Evolutionary conservation across 140 eudicot species (phyloP).

Genomic region (Senecio squalidus): DNA sequence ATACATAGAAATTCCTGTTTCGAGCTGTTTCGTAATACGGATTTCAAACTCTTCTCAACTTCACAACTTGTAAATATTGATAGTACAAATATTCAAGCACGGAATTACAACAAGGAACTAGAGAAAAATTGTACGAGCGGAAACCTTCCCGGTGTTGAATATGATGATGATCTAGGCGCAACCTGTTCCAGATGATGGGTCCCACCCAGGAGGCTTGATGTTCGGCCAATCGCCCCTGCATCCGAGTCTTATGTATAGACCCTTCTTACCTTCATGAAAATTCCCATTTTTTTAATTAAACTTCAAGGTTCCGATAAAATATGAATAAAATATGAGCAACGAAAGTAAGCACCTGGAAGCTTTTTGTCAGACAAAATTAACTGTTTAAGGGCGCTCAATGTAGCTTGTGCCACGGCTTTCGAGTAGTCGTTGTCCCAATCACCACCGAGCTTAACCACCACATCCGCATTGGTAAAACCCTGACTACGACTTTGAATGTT

Average conservation of each 20-base stretch:
- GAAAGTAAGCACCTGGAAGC: slow-evolving; percentile 66
- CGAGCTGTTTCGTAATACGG: too few relatives aligned
- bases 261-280: slow-evolving; percentile 72
- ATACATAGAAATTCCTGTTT: too few relatives aligned
- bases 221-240: slow-evolving; percentile 99
- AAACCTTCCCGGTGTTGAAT: neutral
- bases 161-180: neutral
- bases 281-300: neutral
- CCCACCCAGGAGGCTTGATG: slow-evolving; percentile 94
- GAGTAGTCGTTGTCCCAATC: slow-evolving; percentile 78
- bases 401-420: slow-evolving; percentile 82
- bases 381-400: slow-evolving; percentile 84
- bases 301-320: neutral
- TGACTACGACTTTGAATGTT: slow-evolving; percentile 43
- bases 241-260: slow-evolving; percentile 82
- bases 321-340: neutral
- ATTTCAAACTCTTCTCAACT: too few relatives aligned
- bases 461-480: slow-evolving; percentile 86
- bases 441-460: slow-evolving; percentile 76
- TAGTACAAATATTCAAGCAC: too few relatives aligned
- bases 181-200: slow-evolving; percentile 50
- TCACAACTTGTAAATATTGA: too few relatives aligned
- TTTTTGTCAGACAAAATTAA: slow-evolving; percentile 70
- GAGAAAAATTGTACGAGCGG: neutral
- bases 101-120: neutral